These are phyloP conservation scores for Syzygium aromaticum DNA, from an alignment of 345 rosid species.

Conservation along the genomic window DNA sequence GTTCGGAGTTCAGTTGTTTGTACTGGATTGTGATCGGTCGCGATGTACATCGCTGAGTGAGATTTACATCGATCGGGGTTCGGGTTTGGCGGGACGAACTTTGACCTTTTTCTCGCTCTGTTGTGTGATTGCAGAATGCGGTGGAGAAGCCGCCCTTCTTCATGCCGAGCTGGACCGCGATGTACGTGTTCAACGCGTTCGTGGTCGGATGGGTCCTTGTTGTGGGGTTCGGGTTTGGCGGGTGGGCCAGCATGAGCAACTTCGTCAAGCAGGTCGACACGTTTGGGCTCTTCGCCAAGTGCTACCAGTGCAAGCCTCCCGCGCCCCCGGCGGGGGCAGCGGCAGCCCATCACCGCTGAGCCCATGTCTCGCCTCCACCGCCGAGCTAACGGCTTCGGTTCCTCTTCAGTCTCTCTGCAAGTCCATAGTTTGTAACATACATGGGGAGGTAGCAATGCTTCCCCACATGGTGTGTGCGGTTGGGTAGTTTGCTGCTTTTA, in stretches of 20 bases:
- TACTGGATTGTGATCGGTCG: not conserved
- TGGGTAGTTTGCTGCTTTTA: not conserved
- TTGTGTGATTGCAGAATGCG: slow-evolving; percentile 4
- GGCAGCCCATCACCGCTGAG: slow-evolving; percentile 12
- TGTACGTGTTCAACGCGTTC: slow-evolving; percentile 10
- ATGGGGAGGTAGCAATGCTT: not conserved
- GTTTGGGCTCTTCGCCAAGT: slow-evolving; percentile 92
- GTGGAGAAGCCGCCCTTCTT: slow-evolving; percentile 19
- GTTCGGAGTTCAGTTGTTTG: not conserved
- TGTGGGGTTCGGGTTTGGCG: slow-evolving; percentile 18
- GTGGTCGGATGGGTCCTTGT: slow-evolving; percentile 15
- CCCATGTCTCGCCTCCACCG: not conserved
- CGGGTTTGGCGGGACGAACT: not conserved
- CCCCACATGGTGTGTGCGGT: not conserved
- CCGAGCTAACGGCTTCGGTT: not conserved
- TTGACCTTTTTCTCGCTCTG: not conserved
- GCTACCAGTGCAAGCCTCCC: slow-evolving; percentile 94
- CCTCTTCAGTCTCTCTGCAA: not conserved
- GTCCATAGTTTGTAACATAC: not conserved
- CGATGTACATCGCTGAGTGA: not conserved
- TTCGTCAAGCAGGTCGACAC: slow-evolving; percentile 80
- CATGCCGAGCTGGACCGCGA: slow-evolving; percentile 12
- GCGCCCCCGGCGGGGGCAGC: slow-evolving; percentile 25
- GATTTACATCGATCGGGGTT: not conserved
- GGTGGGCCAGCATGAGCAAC: slow-evolving; percentile 19